Base-by-base conservation (phyloP, 2,329 filamentous ascomycete genomes). In the Dactylellina haptotyla region DNA sequence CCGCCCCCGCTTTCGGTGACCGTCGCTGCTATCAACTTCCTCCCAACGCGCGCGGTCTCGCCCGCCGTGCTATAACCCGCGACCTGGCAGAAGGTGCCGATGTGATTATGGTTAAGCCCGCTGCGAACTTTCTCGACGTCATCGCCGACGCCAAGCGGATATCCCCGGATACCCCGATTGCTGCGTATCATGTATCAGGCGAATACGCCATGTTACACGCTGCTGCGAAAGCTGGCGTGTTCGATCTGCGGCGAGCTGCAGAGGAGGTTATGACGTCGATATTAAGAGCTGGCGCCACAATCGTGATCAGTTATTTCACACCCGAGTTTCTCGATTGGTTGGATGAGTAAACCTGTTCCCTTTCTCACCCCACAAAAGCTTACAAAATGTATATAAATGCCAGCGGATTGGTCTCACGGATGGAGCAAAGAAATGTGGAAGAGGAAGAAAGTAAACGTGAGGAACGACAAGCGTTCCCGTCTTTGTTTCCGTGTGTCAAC, bases 21-120 rank as follows among this genome's bases (percentile, higher is more conserved):
- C 88, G 95, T 78, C 90, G 91, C 81, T 98, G 95, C 86, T 99
- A 99, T 84, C 95, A 99, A 83, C 87, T 99, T 9, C 95, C 95
- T 1, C 92, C 93, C 0, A 93, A 93, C 74, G 95, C 93, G 25
- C 90, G 95, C 56, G 95, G 95, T 32, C 87, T 99, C 46, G 95
- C 95, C 14, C 88, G 95, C 76, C 88, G 95, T 77, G 95, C 95
- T 53, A 97, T 99, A 76, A 84, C 88, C 41, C 87, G 95, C 77
- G 95, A 99, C 80, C 94, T 99, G 77, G 86, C 86, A 76, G 95
- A 99, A 82, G 95, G 95, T 25, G 95, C 95, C 18, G 95, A 99
- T 79, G 92, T 97, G 77, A 97, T 99, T 82, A 97, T 99, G 94
- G 95, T 99, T 75, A 99, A 99, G 85, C 95, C 95, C 1, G 95